These are phyloP conservation scores for Fragaria vesca DNA, from an alignment of 306 rosid genomes.

Conservation along the genomic window DNA sequence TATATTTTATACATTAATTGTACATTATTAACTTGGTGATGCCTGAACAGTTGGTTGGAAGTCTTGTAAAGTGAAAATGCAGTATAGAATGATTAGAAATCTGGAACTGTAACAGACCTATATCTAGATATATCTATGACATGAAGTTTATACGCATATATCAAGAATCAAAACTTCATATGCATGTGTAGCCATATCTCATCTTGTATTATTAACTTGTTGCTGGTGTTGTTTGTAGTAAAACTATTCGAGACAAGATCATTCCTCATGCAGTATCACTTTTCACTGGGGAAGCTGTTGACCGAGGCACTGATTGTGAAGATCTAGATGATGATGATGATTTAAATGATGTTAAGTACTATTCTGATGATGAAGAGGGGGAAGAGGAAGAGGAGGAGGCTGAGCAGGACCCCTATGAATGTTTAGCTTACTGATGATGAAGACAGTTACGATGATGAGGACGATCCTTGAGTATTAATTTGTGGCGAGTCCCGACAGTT, in stretches of 20 bases:
- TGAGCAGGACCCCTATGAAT: too few species aligned
- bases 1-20: too few species aligned
- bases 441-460: constrained; percentile 26
- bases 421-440: too few species aligned
- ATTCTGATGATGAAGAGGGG: constrained; percentile 26
- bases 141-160: background rate
- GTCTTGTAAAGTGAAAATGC: background rate
- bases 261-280: constrained; percentile 85
- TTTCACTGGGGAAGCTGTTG: constrained; percentile 80
- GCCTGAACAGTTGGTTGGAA: background rate
- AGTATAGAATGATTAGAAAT: background rate
- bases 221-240: constrained; percentile 37
- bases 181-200: constrained; percentile 4
- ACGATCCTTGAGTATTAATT: background rate
- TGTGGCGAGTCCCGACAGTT: background rate
- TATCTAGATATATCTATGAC: background rate
- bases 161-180: background rate
- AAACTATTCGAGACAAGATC: constrained; percentile 67
- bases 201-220: constrained; percentile 11
- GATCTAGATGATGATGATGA: constrained; percentile 61
- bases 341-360: constrained; percentile 25
- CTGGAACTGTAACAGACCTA: background rate
- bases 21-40: too few species aligned
- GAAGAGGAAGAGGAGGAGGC: background rate
- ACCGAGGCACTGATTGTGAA: constrained; percentile 46